Conservation (phyloP, 192 early-diverging fungal species). For the Oehlia diaphana region DNA sequence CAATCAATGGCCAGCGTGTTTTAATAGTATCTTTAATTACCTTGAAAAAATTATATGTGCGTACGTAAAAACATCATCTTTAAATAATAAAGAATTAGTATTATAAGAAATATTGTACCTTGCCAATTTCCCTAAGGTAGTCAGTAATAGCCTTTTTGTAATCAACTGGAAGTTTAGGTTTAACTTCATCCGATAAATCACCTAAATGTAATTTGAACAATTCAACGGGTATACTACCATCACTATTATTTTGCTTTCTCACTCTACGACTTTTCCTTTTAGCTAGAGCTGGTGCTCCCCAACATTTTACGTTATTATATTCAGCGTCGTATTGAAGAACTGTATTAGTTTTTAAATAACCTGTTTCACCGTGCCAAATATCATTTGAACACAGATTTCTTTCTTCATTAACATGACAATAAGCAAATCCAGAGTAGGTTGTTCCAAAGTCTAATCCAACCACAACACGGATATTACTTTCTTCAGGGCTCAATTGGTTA, state of each 20-base stretch:
- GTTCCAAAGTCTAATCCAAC: no score
- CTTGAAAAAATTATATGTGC: no score
- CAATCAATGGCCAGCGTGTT: no score
- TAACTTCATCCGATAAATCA: not conserved
- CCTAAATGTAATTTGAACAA: constrained; percentile 11
- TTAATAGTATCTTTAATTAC: no score
- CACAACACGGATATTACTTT: no score
- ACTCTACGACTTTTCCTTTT: not conserved
- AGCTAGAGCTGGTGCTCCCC: constrained; percentile 1
- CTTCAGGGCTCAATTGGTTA: no score
- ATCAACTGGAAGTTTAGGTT: not conserved
- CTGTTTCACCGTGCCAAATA: not conserved
- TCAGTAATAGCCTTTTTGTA: constrained; percentile 4
- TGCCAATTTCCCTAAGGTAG: not conserved
- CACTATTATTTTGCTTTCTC: not conserved
- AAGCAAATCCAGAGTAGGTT: no score
- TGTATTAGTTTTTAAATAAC: not conserved
- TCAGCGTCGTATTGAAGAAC: constrained; percentile 3
- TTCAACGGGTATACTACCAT: not conserved
- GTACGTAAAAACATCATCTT: no score
- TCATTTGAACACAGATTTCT: not conserved
- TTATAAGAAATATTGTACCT: no score
- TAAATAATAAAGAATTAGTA: no score
- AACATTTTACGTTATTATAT: not conserved
- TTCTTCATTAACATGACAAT: not conserved